Evolutionary conservation across 2,329 filamentous ascomycete species (phyloP).

Genomic region (Fusarium fujikuroi): DNA sequence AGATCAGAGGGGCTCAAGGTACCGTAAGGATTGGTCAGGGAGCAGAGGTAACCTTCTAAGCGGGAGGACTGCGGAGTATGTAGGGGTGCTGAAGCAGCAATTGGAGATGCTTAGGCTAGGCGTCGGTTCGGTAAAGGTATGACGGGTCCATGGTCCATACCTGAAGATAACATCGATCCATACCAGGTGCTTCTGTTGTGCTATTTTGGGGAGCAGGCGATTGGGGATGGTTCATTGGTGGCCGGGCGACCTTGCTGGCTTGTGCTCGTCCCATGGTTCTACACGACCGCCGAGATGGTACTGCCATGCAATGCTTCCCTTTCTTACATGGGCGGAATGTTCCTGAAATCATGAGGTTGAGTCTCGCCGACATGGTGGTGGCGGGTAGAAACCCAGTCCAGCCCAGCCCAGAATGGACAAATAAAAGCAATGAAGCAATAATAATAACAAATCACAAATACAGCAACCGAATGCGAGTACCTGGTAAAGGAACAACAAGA

Average conservation of each 20-base stretch:
- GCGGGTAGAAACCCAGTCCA: constrained; percentile 20
- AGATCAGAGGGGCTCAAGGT: constrained; percentile 12
- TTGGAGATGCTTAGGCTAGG: constrained; percentile 24
- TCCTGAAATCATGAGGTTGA: constrained; percentile 24
- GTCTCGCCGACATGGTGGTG: constrained; percentile 28
- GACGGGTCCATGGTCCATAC: constrained; percentile 34
- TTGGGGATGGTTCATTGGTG: constrained; percentile 29
- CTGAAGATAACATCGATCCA: constrained; percentile 40
- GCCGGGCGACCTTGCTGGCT: constrained; percentile 25
- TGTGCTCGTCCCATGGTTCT: constrained; percentile 34
- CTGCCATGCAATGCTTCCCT: constrained; percentile 16
- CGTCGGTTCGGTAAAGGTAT: constrained; percentile 26
- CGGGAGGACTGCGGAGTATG: constrained; percentile 26
- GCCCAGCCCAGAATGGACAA: constrained; percentile 10
- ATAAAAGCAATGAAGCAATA: neutral
- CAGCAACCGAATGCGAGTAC: neutral
- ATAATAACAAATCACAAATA: constrained; percentile 6
- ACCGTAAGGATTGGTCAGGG: constrained; percentile 15
- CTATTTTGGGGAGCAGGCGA: constrained; percentile 35
- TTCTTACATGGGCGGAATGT: constrained; percentile 20
- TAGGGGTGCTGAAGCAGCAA: constrained; percentile 25
- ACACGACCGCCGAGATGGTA: constrained; percentile 34
- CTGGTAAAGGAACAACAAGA: neutral
- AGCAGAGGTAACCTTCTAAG: constrained; percentile 11
- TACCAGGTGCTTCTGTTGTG: constrained; percentile 32